These are phyloP conservation scores for Kwoniella newhampshirensis DNA, from an alignment of 768 basidiomycete species.

Conservation along the genomic window DNA sequence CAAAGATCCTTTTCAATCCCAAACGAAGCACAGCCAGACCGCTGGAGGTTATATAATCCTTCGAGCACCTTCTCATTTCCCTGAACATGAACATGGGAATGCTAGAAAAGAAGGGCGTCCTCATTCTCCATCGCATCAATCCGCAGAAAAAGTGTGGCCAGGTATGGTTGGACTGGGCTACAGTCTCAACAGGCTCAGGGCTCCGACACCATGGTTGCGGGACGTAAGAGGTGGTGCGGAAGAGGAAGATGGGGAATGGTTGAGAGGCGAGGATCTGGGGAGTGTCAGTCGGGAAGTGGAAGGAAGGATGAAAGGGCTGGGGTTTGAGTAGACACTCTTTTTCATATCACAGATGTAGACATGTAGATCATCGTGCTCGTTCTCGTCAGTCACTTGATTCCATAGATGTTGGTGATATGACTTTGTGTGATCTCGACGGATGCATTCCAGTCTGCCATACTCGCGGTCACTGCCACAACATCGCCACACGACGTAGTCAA, in stretches of 20 bases:
- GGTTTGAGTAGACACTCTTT: constrained; percentile 7
- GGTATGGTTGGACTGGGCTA: constrained; percentile 23
- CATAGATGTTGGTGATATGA: too few relatives aligned
- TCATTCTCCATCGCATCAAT: constrained; percentile 2
- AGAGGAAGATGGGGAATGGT: constrained; percentile 23
- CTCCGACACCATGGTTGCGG: constrained; percentile 24
- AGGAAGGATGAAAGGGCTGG: constrained; percentile 3
- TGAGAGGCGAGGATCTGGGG: constrained; percentile 12
- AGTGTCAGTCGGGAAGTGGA: constrained; percentile 5
- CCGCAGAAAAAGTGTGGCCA: neutral
- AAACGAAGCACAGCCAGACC: neutral
- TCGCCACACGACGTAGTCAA: neutral
- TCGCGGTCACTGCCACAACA: too few relatives aligned
- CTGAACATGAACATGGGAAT: neutral
- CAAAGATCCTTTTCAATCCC: constrained; percentile 11
- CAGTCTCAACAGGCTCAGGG: constrained; percentile 22
- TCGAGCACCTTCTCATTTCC: constrained; percentile 8
- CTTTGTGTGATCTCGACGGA: too few relatives aligned
- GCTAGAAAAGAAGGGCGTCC: constrained; percentile 11
- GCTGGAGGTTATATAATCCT: constrained; percentile 19
- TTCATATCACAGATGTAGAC: too few relatives aligned
- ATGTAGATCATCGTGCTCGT: too few relatives aligned
- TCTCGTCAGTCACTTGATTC: too few relatives aligned
- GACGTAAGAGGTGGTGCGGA: neutral
- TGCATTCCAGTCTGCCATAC: too few relatives aligned